Evolutionary conservation across 208 protist genomes (phyloP), one percentile per base, ranked within the genome.

Genomic region (Kentomonas sorsogonicus): DNA sequence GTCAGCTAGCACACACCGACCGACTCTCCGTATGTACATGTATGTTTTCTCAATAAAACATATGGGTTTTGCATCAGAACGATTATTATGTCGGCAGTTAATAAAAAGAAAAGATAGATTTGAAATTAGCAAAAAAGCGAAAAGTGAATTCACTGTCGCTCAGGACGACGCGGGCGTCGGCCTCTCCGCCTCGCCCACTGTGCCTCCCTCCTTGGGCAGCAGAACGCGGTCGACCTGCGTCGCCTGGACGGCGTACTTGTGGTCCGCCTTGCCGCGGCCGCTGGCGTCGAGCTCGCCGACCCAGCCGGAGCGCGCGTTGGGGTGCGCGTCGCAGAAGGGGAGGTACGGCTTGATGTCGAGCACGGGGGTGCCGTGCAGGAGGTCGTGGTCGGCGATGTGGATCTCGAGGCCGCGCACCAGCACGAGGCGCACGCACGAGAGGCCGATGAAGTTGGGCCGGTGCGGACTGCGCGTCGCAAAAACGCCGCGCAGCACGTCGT

Each of bases 301-400:
- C 87, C 88, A 94, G 1, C 87, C 86, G 16, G 75, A 77, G 25
- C 75, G 74, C 26, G 86, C 86, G 13, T 85, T 44, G 0, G 86
- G 81, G 63, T 92, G 81, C 9, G 83, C 77, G 50, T 96, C 88
- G 55, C 83, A 94, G 67, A 89, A 93, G 6, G 86, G 83, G 26
- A 96, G 55, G 50, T 98, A 98, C 3, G 95, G 96, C 72, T 98
- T 98, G 56, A 98, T 95, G 61, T 98, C 97, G 20, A 98, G 72
- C 47, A 98, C 88, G 6, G 96, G 95, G 25, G 97, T 98, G 27
- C 94, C 93, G 68, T 98, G 89, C 18, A 98, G 77, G 13, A 98
- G 71, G 57, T 98, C 96, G 55, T 97, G 75, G 38, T 96, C 96
- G 27, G 84, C 80, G 15, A 98, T 81, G 71, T 90, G 80, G 18